These are phyloP conservation scores for Chrysophaeum taylorii DNA, from an alignment of 352 stramenopile genomes.

Conservation along the genomic window DNA sequence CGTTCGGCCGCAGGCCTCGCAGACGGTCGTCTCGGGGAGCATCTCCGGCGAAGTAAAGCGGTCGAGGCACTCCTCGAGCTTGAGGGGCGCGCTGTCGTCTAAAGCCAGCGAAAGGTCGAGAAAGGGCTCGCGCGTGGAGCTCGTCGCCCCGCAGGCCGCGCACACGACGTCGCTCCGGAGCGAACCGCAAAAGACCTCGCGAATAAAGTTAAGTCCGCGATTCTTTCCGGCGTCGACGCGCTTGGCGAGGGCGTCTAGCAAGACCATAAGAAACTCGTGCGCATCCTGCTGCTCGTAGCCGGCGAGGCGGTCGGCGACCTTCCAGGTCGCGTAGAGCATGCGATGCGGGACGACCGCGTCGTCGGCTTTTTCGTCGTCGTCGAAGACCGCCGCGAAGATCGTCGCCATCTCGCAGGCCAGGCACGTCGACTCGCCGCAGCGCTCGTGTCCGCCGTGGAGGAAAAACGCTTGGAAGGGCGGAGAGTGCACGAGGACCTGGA, in stretches of 20 bases:
- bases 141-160: constrained; percentile 26
- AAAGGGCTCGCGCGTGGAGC: constrained; percentile 36
- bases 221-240: constrained; percentile 8
- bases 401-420: constrained; percentile 4
- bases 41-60: constrained; percentile 27
- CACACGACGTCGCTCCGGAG: constrained; percentile 35
- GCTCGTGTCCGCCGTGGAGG: constrained; percentile 13
- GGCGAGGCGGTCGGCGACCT: constrained; percentile 53
- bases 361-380: constrained; percentile 38
- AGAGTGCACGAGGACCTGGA: constrained; percentile 27
- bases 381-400: constrained; percentile 11
- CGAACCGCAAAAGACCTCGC: constrained; percentile 30
- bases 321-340: constrained; percentile 55
- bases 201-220: constrained; percentile 24
- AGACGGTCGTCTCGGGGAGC: constrained; percentile 21
- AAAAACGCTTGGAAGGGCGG: constrained; percentile 14
- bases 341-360: constrained; percentile 32
- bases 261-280: constrained; percentile 72
- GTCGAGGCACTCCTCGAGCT: constrained; percentile 30
- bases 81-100: not conserved
- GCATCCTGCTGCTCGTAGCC: constrained; percentile 72
- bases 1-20: constrained; percentile 24
- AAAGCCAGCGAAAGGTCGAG: constrained; percentile 29
- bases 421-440: constrained; percentile 13
- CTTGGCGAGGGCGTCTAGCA: constrained; percentile 54